These are phyloP conservation scores for Urostyla sp. DNA, from an alignment of 73 alveolate species.

Conservation along the genomic window DNA sequence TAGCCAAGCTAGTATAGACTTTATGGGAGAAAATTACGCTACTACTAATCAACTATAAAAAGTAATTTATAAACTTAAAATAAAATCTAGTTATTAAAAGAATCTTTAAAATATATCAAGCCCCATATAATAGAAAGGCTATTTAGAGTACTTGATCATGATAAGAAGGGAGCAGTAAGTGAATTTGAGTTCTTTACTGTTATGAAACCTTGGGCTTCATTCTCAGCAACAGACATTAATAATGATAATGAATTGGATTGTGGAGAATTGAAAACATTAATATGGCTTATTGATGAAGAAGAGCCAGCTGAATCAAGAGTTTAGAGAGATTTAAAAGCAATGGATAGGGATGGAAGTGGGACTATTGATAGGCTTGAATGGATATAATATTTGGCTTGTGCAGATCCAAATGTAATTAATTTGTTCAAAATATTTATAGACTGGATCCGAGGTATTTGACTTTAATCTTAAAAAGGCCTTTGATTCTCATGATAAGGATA, in stretches of 20 bases:
- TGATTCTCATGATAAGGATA: slow-evolving; percentile 57
- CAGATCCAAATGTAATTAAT: slow-evolving; percentile 59
- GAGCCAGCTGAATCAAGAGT: slow-evolving; percentile 73
- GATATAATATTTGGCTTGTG: slow-evolving; percentile 68
- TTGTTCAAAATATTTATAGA: background rate
- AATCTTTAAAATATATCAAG: slow-evolving; percentile 3
- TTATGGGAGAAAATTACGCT: slow-evolving; percentile 76
- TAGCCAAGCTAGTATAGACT: slow-evolving; percentile 57
- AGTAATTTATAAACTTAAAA: no score
- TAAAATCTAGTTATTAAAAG: no score
- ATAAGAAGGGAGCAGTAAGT: slow-evolving; percentile 69
- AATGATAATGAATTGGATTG: slow-evolving; percentile 69
- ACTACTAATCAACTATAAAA: slow-evolving; percentile 35
- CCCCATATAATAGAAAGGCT: slow-evolving; percentile 35
- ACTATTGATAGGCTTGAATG: slow-evolving; percentile 72
- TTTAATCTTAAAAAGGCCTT: slow-evolving; percentile 27
- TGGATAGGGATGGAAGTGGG: slow-evolving; percentile 70
- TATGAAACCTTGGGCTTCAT: slow-evolving; percentile 75
- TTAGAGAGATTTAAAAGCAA: slow-evolving; percentile 60
- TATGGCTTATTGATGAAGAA: slow-evolving; percentile 72
- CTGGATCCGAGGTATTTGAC: slow-evolving; percentile 47
- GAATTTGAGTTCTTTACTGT: slow-evolving; percentile 63
- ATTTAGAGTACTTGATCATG: slow-evolving; percentile 57
- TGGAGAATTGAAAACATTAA: slow-evolving; percentile 63
- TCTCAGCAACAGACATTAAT: slow-evolving; percentile 73